Percentiles rank a stretch among this genome's conserved stretches.
Evolutionary conservation across 139 green algal species (phyloP).

Genomic region (Coccomyxa sp.): DNA sequence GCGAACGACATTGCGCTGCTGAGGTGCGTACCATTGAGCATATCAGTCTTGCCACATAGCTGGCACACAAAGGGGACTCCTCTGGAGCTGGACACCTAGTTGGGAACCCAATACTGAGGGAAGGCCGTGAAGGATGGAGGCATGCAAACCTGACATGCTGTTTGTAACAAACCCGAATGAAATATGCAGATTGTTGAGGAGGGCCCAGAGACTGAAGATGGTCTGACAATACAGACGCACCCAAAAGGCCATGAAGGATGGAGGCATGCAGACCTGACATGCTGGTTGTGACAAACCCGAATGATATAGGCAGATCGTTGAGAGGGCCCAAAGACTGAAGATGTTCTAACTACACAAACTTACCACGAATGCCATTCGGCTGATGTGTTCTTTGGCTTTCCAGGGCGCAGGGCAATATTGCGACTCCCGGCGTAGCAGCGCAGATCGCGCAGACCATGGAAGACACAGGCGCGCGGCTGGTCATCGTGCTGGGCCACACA

Average conservation of each 20-base stretch:
- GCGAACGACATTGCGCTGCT: background rate
- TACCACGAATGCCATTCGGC: background rate
- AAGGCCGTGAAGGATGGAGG: no score
- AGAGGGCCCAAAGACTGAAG: no score
- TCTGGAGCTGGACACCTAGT: no score
- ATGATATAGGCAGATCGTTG: background rate
- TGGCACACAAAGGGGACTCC: no score
- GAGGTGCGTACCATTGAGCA: background rate
- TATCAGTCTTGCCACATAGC: no score
- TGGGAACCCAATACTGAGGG: no score
- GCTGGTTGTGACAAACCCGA: background rate
- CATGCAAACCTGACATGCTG: background rate
- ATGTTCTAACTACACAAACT: no score
- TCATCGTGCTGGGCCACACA: background rate
- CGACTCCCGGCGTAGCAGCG: background rate
- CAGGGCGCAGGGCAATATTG: background rate
- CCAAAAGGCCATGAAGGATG: no score
- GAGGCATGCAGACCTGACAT: background rate
- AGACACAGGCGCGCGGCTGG: background rate
- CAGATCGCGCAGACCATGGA: background rate
- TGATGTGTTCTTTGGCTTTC: background rate
- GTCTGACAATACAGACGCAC: no score
- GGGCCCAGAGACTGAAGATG: no score
- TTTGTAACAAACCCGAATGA: background rate
- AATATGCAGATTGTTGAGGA: background rate